These are phyloP conservation scores for Tylopilus vinaceipallidus DNA, from an alignment of 768 basidiomycete species.

Conservation along the genomic window DNA sequence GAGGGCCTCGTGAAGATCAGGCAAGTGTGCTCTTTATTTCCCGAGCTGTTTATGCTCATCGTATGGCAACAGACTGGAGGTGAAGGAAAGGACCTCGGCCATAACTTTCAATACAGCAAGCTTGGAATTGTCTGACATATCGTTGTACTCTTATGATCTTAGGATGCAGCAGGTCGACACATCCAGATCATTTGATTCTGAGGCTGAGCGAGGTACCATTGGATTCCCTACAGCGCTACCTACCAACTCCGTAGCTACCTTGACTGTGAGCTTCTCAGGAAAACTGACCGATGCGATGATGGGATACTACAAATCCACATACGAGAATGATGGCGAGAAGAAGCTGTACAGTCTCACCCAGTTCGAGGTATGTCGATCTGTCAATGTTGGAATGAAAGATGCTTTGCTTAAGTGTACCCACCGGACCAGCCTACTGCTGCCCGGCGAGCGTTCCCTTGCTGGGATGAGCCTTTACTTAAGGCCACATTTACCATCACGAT, in stretches of 20 bases:
- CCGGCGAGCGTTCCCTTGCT: slow-evolving; percentile 79
- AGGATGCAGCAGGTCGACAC: slow-evolving; percentile 45
- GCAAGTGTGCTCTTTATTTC: slow-evolving; percentile 36
- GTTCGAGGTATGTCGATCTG: slow-evolving; percentile 58
- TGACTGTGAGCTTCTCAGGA: slow-evolving; percentile 70
- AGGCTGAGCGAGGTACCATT: slow-evolving; percentile 64
- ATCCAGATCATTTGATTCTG: slow-evolving; percentile 53
- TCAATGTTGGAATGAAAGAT: not conserved
- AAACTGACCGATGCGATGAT: slow-evolving; percentile 70
- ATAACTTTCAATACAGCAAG: slow-evolving; percentile 66
- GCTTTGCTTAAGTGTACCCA: slow-evolving; percentile 1
- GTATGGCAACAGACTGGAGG: slow-evolving; percentile 49
- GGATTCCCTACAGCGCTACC: slow-evolving; percentile 57
- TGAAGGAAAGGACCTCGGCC: slow-evolving; percentile 56
- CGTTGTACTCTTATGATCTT: slow-evolving; percentile 54
- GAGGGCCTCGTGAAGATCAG: slow-evolving; percentile 72
- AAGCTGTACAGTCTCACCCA: slow-evolving; percentile 82
- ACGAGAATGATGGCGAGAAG: slow-evolving; percentile 60
- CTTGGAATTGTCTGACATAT: slow-evolving; percentile 56
- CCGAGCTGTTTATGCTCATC: not conserved
- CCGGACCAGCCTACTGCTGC: slow-evolving; percentile 74
- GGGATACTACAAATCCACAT: slow-evolving; percentile 77
- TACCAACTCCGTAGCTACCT: slow-evolving; percentile 63
- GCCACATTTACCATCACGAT: slow-evolving; percentile 76
- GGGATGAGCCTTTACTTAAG: slow-evolving; percentile 92